These are phyloP conservation scores for Nicotiana otophora DNA, from an alignment of 257 asterid genomes.

Conservation along the genomic window DNA sequence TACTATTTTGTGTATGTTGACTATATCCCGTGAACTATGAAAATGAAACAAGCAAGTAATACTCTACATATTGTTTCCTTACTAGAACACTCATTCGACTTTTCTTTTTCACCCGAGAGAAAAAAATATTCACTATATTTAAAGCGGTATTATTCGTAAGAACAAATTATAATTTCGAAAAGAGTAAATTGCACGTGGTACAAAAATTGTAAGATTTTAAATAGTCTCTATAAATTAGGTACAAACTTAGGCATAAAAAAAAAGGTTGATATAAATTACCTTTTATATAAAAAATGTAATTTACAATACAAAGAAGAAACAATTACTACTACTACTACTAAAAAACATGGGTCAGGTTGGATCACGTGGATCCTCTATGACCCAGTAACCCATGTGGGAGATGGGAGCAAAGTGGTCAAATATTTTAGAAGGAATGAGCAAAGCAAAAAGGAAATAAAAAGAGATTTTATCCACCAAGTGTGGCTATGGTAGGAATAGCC, in stretches of 20 bases:
- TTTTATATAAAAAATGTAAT: too few species aligned
- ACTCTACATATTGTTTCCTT: neutral
- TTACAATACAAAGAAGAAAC: too few species aligned
- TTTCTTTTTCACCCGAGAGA: neutral
- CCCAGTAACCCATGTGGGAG: neutral
- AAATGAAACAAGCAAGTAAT: neutral
- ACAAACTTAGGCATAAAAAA: neutral
- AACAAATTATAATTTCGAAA: neutral
- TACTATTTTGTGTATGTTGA: neutral
- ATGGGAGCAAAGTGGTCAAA: neutral
- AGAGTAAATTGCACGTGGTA: neutral
- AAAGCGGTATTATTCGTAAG: neutral
- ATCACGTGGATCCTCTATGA: neutral
- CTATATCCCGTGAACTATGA: neutral
- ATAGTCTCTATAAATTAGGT: neutral
- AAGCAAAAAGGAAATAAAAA: neutral
- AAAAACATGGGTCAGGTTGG: too few species aligned
- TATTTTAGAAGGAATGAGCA: neutral
- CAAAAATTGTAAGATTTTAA: neutral
- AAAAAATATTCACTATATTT: too few species aligned
- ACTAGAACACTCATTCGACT: too few species aligned
- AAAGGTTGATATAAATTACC: too few species aligned
- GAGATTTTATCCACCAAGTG: neutral
- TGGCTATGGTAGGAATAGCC: neutral
- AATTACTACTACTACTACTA: too few species aligned